Conservation (phyloP, 441 rosid genomes). For the Mallotus japonicus region DNA sequence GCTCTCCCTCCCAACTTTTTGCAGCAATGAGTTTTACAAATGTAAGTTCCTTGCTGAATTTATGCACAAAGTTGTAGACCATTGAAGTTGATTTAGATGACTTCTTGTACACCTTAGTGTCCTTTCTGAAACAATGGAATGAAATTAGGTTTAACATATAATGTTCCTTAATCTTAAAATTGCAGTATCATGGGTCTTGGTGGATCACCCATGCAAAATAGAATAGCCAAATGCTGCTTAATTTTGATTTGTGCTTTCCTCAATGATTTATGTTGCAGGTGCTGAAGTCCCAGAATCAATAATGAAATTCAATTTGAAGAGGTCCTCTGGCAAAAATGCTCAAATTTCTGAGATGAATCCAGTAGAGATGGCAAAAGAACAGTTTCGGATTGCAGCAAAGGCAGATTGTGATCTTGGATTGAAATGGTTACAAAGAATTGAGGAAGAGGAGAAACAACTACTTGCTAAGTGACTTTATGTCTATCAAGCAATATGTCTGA, state of each 20-base stretch:
- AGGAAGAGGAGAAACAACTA: slow-evolving; percentile 72
- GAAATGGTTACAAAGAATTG: slow-evolving; percentile 73
- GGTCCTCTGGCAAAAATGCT: slow-evolving; percentile 38
- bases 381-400: slow-evolving; percentile 71
- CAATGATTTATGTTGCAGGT: slow-evolving; percentile 39
- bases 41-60: neutral
- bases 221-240: neutral
- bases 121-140: neutral
- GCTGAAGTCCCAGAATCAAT: slow-evolving; percentile 69
- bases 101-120: neutral
- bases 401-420: slow-evolving; percentile 76
- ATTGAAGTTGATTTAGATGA: neutral
- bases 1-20: neutral
- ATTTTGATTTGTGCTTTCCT: neutral
- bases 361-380: slow-evolving; percentile 66
- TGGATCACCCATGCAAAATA: neutral
- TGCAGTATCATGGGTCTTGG: neutral
- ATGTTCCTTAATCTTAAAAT: no score
- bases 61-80: neutral
- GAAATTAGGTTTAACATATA: no score
- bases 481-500: neutral
- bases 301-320: slow-evolving; percentile 37
- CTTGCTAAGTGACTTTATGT: slow-evolving; percentile 28
- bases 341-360: slow-evolving; percentile 32
- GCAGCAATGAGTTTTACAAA: no score